Conservation (phyloP, 2,329 filamentous ascomycete species). For the Tolypocladium pustulatum region DNA sequence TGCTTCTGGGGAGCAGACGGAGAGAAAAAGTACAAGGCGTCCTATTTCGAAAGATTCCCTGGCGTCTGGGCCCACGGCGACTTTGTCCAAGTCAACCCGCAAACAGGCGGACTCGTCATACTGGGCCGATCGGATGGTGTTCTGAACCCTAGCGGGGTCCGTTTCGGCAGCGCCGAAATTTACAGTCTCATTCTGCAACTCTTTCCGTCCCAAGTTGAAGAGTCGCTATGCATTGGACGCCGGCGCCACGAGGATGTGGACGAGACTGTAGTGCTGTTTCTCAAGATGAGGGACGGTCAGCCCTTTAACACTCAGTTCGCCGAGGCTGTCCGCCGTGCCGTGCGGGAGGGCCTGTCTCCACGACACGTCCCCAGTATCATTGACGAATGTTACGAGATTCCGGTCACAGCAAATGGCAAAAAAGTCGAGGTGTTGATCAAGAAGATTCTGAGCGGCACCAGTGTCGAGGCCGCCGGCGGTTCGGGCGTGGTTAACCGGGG, state of each 20-base stretch:
- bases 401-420: not conserved
- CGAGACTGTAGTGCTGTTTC: not conserved
- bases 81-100: not conserved
- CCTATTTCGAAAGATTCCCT: not conserved
- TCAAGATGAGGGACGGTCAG: not conserved
- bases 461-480: not conserved
- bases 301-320: not conserved
- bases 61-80: not conserved
- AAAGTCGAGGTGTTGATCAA: not conserved
- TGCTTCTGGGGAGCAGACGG: not conserved
- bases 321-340: not conserved
- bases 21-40: not conserved
- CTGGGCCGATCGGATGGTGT: not conserved
- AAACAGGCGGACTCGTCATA: not conserved
- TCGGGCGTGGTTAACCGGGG: not conserved
- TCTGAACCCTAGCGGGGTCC: not conserved
- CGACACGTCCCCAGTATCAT: not conserved
- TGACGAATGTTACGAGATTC: not conserved
- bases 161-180: not conserved
- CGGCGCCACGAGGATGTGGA: not conserved
- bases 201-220: not conserved
- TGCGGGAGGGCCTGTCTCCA: not conserved
- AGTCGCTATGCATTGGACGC: not conserved
- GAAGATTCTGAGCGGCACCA: not conserved
- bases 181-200: not conserved